Evolutionary conservation across 2,329 filamentous ascomycete genomes (phyloP), one percentile per base, ranked within the genome.

Genomic region (Macroventuria anomochaeta): DNA sequence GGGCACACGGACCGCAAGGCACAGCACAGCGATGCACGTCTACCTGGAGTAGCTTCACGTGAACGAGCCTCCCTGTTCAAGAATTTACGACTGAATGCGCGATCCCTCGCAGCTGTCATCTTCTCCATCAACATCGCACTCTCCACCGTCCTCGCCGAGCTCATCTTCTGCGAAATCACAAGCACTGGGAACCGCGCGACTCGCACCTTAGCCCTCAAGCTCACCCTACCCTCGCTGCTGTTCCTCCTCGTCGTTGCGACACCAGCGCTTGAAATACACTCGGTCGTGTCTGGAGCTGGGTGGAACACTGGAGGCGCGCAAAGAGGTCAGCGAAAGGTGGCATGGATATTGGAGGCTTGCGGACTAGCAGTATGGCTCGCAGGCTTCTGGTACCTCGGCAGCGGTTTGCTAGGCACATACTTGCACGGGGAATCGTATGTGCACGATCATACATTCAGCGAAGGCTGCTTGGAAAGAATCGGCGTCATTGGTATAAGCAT

Each of bases 401-500:
- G 82, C 56, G 81, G 85, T 3, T 79, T 91, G 26, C 81, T 88
- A 43, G 80, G 74, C 48, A 77, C 71, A 38, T 82, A 82, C 67
- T 73, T 80, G 46, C 80, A 82, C 55, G 71, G 78, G 58, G 69
- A 77, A 58, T 68, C 75, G 49, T 72, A 75, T 44, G 63, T 79
- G 51, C 71, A 76, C 38, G 63, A 75, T 11, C 76, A 80, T 51
- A 76, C 74, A 20, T 77, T 85, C 46, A 81, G 79, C 39, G 81
- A 85, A 63, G 82, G 81, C 26, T 84, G 83, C 63, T 69, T 85
- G 38, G 82, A 85, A 61, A 73, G 91, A 37, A 86, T 96, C 21
- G 91, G 91, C 11, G 88, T 96, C 33, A 91, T 96, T 58, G 91
- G 91, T 3, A 91, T 95, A 50, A 87, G 88, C 40, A 77, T 95